These are phyloP conservation scores for Leucogyrophana mollusca DNA, from an alignment of 768 basidiomycete species.

Conservation along the genomic window DNA sequence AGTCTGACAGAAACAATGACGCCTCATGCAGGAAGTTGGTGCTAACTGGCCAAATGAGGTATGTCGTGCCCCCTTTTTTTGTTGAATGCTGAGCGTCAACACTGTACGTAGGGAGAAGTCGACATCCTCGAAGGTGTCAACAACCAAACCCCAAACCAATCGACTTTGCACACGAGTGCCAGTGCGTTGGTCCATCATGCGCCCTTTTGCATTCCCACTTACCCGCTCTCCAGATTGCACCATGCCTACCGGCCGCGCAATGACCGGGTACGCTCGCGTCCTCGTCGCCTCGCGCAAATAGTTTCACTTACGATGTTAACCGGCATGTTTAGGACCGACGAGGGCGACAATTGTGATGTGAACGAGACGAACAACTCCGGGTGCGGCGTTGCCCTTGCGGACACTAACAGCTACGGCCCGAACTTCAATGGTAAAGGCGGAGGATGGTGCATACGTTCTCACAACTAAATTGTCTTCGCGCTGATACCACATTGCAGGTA, in stretches of 20 bases:
- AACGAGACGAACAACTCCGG: constrained; percentile 24
- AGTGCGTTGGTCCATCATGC: constrained; percentile 2
- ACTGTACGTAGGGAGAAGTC: constrained; percentile 24
- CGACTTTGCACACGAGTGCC: constrained; percentile 27
- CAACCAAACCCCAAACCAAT: constrained; percentile 22
- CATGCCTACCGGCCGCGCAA: constrained; percentile 24
- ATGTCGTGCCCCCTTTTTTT: neutral
- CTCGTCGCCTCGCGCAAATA: neutral
- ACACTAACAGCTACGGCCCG: constrained; percentile 32
- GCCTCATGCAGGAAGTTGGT: constrained; percentile 21
- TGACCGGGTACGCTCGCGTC: constrained; percentile 34
- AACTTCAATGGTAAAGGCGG: constrained; percentile 36
- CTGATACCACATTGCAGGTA: constrained; percentile 23
- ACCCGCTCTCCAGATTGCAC: constrained; percentile 21
- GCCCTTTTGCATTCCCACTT: neutral
- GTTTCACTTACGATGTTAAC: neutral
- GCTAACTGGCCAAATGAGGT: constrained; percentile 23
- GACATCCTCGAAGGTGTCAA: constrained; percentile 36
- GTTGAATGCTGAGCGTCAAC: neutral
- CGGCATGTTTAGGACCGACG: constrained; percentile 10
- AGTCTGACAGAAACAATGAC: constrained; percentile 2
- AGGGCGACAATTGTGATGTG: constrained; percentile 23
- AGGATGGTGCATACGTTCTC: constrained; percentile 26
- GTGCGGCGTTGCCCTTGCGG: constrained; percentile 28
- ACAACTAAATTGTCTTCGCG: neutral